Conservation (phyloP, 2,329 filamentous ascomycete genomes). For the Fusarium austroafricanum region DNA sequence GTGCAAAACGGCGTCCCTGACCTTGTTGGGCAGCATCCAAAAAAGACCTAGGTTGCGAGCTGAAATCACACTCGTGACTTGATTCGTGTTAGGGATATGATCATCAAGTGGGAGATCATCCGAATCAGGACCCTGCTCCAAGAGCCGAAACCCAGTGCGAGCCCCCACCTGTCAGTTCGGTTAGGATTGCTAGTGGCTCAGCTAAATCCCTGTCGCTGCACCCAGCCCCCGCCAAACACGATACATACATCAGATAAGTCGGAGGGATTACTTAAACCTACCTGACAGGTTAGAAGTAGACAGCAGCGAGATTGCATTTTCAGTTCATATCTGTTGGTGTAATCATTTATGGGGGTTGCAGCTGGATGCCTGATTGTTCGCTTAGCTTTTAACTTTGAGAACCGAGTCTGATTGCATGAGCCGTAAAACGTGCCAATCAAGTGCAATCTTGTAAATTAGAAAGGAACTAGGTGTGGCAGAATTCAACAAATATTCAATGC, state of each 20-base stretch:
- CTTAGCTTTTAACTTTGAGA: background rate
- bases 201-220: constrained; percentile 26
- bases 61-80: constrained; percentile 12
- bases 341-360: background rate
- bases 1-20: background rate
- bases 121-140: constrained; percentile 15
- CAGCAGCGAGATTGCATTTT: constrained; percentile 3
- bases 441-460: background rate
- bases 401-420: background rate
- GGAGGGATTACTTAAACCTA: constrained; percentile 4
- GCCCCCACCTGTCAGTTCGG: constrained; percentile 40
- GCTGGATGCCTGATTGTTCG: background rate
- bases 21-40: constrained; percentile 5
- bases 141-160: constrained; percentile 23
- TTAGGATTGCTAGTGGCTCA: constrained; percentile 37
- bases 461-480: background rate
- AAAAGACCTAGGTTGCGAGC: constrained; percentile 32
- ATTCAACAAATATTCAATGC: background rate
- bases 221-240: constrained; percentile 1
- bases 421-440: background rate
- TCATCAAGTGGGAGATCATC: constrained; percentile 28
- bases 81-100: constrained; percentile 8
- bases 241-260: constrained; percentile 19
- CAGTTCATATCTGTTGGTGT: background rate
- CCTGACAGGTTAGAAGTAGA: constrained; percentile 1